Evolutionary conservation across 495 filamentous ascomycete species (phyloP).

Genomic region (Podospora comata): DNA sequence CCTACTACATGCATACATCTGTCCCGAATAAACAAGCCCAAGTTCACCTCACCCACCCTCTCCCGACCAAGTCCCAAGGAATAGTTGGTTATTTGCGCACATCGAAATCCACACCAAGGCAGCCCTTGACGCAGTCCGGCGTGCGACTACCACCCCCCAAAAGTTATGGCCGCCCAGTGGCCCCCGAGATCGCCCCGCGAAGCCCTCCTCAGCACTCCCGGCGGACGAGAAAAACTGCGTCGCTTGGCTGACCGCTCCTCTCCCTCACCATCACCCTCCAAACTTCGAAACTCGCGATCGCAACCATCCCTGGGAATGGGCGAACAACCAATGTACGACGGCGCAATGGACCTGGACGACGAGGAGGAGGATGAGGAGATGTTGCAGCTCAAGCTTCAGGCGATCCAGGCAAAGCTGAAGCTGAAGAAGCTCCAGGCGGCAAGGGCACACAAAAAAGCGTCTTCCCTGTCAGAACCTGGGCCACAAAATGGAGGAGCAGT

Average conservation of each 20-base stretch:
- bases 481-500: conserved; percentile 9
- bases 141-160: not conserved
- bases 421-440: conserved; percentile 79
- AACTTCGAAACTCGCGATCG: conserved; percentile 25
- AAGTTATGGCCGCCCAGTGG: conserved; percentile 58
- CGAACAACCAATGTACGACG: conserved; percentile 28
- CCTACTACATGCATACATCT: not conserved
- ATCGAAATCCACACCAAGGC: not conserved
- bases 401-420: conserved; percentile 82
- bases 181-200: conserved; percentile 84
- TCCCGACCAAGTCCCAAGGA: not conserved
- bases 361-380: conserved; percentile 85
- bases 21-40: not conserved
- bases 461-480: conserved; percentile 16
- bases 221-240: conserved; percentile 67
- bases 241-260: conserved; percentile 61
- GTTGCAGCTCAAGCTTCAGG: conserved; percentile 74
- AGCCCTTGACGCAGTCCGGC: not conserved
- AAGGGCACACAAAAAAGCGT: conserved; percentile 40
- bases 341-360: conserved; percentile 35
- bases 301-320: conserved; percentile 15
- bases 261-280: conserved; percentile 60
- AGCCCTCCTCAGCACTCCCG: conserved; percentile 75
- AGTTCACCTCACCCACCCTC: not conserved
- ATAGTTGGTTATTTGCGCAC: not conserved